Evolutionary conservation across 2,329 filamentous ascomycete species (phyloP).

Genomic region (Penicillium sp.): DNA sequence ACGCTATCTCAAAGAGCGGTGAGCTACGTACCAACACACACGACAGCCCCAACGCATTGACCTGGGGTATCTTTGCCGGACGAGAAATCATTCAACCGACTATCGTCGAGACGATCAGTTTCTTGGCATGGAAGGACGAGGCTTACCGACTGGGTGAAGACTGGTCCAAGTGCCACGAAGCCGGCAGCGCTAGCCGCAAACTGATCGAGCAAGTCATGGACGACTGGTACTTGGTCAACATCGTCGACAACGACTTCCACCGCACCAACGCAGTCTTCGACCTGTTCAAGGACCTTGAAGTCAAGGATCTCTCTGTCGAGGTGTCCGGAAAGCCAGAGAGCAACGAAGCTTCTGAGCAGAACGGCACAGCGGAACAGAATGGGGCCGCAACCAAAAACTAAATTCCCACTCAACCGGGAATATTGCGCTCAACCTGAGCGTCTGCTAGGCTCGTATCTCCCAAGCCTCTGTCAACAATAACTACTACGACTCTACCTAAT

Average conservation of each 20-base stretch:
- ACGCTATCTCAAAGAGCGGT: constrained; percentile 82
- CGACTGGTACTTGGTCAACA: constrained; percentile 91
- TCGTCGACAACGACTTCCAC: constrained; percentile 98
- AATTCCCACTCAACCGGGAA: constrained; percentile 14
- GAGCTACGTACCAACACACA: constrained; percentile 80
- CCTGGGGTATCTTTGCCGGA: constrained; percentile 97
- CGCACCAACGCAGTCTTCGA: constrained; percentile 76
- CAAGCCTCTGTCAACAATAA: constrained; percentile 18
- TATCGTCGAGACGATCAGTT: constrained; percentile 97
- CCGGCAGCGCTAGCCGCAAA: constrained; percentile 70
- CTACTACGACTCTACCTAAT: constrained; percentile 28
- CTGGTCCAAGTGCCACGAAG: constrained; percentile 88
- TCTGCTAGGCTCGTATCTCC: neutral
- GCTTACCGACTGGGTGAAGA: constrained; percentile 89
- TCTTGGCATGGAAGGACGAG: constrained; percentile 98
- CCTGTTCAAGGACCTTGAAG: constrained; percentile 71
- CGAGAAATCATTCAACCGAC: constrained; percentile 99
- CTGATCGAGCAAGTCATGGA: constrained; percentile 83
- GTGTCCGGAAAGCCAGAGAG: constrained; percentile 24
- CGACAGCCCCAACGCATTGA: constrained; percentile 90
- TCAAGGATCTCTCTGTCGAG: constrained; percentile 39
- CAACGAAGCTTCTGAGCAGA: constrained; percentile 20
- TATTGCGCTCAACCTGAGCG: constrained; percentile 1
- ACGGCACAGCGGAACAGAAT: constrained; percentile 17
- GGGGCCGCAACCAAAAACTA: constrained; percentile 27